These are phyloP conservation scores for Cymodocea nodosa DNA, from an alignment of 116 monocot genomes.

Conservation along the genomic window DNA sequence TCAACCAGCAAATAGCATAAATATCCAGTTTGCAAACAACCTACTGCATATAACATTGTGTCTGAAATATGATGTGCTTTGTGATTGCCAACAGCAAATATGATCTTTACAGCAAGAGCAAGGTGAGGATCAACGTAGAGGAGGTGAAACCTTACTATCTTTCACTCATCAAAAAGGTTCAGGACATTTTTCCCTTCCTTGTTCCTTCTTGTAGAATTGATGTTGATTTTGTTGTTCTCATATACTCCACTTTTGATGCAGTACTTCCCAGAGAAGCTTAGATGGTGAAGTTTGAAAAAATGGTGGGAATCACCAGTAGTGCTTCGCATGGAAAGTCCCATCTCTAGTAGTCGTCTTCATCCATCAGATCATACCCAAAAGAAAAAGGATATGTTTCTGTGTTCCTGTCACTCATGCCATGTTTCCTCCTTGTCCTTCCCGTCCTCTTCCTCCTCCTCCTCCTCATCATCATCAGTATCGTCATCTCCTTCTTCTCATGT, in stretches of 20 bases:
- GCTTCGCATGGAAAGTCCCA: too few species aligned
- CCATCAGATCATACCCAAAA: too few species aligned
- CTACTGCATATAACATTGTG: not conserved
- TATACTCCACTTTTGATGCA: not conserved
- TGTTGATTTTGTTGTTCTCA: not conserved
- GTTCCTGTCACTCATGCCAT: too few species aligned
- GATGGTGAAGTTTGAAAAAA: not conserved
- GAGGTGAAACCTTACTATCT: slow-evolving; percentile 93
- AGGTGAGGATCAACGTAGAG: slow-evolving; percentile 73
- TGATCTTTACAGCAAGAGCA: slow-evolving; percentile 98
- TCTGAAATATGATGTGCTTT: not conserved
- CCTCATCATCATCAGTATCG: too few species aligned
- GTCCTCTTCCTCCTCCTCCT: too few species aligned
- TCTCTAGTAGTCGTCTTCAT: too few species aligned
- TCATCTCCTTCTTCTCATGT: too few species aligned
- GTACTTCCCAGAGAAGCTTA: slow-evolving; percentile 10
- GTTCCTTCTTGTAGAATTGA: not conserved
- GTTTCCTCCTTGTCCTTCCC: too few species aligned
- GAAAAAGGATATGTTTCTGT: too few species aligned
- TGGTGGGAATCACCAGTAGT: too few species aligned
- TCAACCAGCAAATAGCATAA: not conserved
- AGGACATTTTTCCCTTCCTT: not conserved
- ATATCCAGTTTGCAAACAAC: not conserved
- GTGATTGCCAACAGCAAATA: slow-evolving; percentile 51
- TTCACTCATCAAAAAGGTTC: slow-evolving; percentile 83